Conservation (phyloP, 352 stramenopile genomes). For the Globisporangium uncinulatum region DNA sequence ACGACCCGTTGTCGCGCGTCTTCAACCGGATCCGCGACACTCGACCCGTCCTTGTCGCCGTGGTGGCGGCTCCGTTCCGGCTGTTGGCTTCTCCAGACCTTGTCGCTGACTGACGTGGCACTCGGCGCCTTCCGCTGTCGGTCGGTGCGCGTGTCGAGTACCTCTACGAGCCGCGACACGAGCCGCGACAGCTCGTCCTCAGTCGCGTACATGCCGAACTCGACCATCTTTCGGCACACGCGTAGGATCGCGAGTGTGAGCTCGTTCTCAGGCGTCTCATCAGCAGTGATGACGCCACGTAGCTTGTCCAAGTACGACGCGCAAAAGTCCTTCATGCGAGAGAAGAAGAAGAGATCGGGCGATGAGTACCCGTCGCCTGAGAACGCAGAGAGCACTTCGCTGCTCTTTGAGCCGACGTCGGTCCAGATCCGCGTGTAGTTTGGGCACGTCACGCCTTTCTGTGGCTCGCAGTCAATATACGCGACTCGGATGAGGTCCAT, state of each 20-base stretch:
- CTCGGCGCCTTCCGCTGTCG: constrained; percentile 5
- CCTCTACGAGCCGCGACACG: constrained; percentile 20
- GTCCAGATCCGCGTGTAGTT: constrained; percentile 73
- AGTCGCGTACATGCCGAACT: constrained; percentile 60
- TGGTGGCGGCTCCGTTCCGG: background rate
- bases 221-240: constrained; percentile 47
- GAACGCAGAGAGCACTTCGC: constrained; percentile 25
- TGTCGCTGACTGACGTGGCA: background rate
- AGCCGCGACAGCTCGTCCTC: constrained; percentile 33
- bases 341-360: constrained; percentile 45
- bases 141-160: constrained; percentile 50
- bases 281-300: constrained; percentile 36
- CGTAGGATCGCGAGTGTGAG: constrained; percentile 49
- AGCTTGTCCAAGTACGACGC: constrained; percentile 36
- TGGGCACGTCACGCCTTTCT: constrained; percentile 48
- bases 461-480: constrained; percentile 67
- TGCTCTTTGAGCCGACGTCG: constrained; percentile 27
- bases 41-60: background rate
- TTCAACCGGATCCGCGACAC: background rate
- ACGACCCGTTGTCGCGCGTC: constrained; percentile 1
- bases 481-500: constrained; percentile 60
- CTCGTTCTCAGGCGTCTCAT: constrained; percentile 58
- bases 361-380: constrained; percentile 26
- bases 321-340: constrained; percentile 37
- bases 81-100: constrained; percentile 1